phyloP scores from a whole-genome alignment of 768 basidiomycete genomes.

The Serendipita sp. region DNA sequence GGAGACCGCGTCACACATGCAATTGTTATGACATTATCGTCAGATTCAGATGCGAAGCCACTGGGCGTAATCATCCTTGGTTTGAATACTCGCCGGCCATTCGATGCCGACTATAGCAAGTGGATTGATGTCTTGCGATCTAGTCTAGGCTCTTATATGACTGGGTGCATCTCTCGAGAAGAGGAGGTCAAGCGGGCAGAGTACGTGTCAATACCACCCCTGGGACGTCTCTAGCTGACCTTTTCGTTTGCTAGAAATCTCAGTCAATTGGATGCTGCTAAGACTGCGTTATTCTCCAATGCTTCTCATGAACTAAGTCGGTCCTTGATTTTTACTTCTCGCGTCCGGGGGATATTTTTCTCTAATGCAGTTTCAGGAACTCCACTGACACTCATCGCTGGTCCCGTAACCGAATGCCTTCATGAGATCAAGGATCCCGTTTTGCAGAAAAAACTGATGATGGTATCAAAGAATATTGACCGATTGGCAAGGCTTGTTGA shows the following conservation, averaged over 20 bases:
- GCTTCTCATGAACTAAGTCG: constrained; percentile 17
- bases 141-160: constrained; percentile 13
- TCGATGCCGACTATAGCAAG: constrained; percentile 15
- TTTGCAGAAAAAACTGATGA: constrained; percentile 13
- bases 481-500: constrained; percentile 23
- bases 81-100: constrained; percentile 17
- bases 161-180: constrained; percentile 15
- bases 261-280: constrained; percentile 17
- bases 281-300: constrained; percentile 18
- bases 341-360: neutral
- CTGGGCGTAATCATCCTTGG: constrained; percentile 18
- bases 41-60: constrained; percentile 12
- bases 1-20: constrained; percentile 15
- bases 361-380: constrained; percentile 12
- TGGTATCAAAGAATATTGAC: constrained; percentile 20
- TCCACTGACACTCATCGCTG: constrained; percentile 18
- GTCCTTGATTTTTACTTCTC: neutral
- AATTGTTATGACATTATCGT: constrained; percentile 14
- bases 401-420: constrained; percentile 16
- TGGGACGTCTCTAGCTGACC: neutral
- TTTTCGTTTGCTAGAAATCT: constrained; percentile 13
- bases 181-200: constrained; percentile 18
- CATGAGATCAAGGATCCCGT: constrained; percentile 10
- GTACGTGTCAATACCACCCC: neutral
- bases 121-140: constrained; percentile 16